These are phyloP conservation scores for Filobasidium uniguttulatum DNA, from an alignment of 1,284 basidiomycete species.

Conservation along the genomic window DNA sequence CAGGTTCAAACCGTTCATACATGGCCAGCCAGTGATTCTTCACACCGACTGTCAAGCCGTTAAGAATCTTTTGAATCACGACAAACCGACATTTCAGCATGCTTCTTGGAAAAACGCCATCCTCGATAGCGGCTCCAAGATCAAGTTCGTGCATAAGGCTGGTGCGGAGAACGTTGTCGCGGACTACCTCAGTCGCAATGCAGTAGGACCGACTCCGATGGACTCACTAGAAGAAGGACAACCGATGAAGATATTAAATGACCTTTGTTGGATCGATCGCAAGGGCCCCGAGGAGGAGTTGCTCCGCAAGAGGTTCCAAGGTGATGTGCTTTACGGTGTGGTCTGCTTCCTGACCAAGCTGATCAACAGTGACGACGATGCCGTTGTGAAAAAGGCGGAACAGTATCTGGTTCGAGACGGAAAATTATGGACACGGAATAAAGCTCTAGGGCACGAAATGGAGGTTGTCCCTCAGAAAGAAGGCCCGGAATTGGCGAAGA, in stretches of 20 bases:
- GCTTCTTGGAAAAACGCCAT: neutral
- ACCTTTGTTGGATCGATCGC: neutral
- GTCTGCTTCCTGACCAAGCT: neutral
- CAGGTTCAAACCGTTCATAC: neutral
- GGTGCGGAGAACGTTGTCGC: neutral
- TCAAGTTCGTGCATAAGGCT: neutral
- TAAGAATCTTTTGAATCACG: neutral
- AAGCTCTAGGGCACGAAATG: neutral
- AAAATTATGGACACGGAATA: neutral
- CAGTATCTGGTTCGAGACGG: neutral
- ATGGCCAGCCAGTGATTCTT: neutral
- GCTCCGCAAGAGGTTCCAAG: neutral
- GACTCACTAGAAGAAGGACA: no score
- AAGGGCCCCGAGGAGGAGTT: neutral
- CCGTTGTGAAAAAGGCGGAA: neutral
- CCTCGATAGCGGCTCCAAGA: neutral
- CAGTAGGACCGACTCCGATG: no score
- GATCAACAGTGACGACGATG: constrained; percentile 1
- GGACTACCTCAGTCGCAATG: neutral
- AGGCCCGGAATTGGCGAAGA: neutral
- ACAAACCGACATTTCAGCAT: neutral
- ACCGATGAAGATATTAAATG: neutral
- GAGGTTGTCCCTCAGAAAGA: neutral
- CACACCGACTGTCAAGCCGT: neutral
- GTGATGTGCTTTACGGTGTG: neutral